Conservation (phyloP, 106 monocot genomes). For the Dendrobium nobile region DNA sequence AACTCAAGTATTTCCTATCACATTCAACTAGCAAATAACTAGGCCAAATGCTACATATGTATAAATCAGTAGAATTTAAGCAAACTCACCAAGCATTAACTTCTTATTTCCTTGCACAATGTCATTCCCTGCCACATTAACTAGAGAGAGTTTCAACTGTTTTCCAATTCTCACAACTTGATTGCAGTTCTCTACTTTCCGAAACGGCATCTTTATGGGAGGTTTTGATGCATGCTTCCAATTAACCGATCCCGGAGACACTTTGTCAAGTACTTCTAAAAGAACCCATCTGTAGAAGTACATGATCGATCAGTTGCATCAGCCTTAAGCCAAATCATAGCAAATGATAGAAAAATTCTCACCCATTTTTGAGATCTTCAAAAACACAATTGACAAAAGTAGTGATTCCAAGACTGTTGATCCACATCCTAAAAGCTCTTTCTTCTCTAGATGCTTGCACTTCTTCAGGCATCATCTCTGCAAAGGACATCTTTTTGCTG, state of each 20-base stretch:
- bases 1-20: too few species aligned
- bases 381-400: constrained; percentile 45
- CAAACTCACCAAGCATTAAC: constrained; percentile 71
- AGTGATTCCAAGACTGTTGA: constrained; percentile 43
- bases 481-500: constrained; percentile 31
- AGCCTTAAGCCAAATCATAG: background rate
- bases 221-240: constrained; percentile 95
- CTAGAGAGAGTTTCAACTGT: constrained; percentile 78
- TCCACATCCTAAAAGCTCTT: constrained; percentile 48
- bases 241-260: constrained; percentile 80
- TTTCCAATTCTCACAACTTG: constrained; percentile 88
- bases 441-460: constrained; percentile 51
- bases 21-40: background rate
- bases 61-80: background rate
- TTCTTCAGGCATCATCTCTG: constrained; percentile 40
- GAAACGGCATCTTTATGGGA: constrained; percentile 95
- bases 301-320: background rate
- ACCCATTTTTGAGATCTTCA: constrained; percentile 51
- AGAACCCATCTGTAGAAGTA: constrained; percentile 78
- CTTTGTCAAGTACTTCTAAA: constrained; percentile 91
- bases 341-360: constrained; percentile 4
- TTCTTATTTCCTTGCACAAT: constrained; percentile 99
- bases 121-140: constrained; percentile 94
- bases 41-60: background rate
- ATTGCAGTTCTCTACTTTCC: constrained; percentile 98